Percentiles rank a stretch among this genome's conserved stretches.
phyloP scores from a whole-genome alignment of 352 stramenopile species.

The Phytopythium helicoides region DNA sequence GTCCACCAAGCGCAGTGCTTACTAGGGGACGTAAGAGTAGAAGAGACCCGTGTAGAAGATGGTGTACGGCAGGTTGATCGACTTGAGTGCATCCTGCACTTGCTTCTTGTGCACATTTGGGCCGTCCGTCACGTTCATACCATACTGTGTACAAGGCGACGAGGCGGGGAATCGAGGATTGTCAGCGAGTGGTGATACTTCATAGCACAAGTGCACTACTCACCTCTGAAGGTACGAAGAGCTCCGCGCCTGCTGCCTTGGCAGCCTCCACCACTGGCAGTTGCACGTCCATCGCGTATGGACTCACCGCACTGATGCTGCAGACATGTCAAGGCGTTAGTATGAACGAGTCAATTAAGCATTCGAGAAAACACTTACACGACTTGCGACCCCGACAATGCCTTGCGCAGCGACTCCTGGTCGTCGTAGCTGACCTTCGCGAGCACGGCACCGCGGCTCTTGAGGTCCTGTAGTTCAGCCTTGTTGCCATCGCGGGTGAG shows the following conservation, averaged over 20 bases:
- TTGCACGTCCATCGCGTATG: no score
- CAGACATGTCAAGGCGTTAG: no score
- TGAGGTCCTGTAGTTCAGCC: slow-evolving; percentile 3
- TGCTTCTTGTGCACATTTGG: background rate
- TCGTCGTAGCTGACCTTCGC: slow-evolving; percentile 17
- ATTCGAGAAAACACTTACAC: slow-evolving; percentile 9
- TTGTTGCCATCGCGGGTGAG: background rate
- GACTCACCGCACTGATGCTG: no score
- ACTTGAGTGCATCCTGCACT: background rate
- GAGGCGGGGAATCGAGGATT: background rate
- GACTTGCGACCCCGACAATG: slow-evolving; percentile 11
- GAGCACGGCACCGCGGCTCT: slow-evolving; percentile 12
- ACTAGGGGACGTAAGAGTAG: background rate
- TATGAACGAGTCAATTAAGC: background rate
- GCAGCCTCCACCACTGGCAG: background rate
- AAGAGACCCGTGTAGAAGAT: no score
- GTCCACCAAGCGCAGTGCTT: background rate
- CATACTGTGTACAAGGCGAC: background rate
- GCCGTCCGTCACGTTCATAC: background rate
- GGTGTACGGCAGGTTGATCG: slow-evolving; percentile 1
- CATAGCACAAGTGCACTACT: background rate
- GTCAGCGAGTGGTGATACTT: background rate
- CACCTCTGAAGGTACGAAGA: slow-evolving; percentile 1
- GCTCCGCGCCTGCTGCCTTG: background rate
- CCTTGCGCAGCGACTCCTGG: slow-evolving; percentile 11